Evolutionary conservation across 495 filamentous ascomycete species (phyloP).

Genomic region (Friedmanniomyces simplex): DNA sequence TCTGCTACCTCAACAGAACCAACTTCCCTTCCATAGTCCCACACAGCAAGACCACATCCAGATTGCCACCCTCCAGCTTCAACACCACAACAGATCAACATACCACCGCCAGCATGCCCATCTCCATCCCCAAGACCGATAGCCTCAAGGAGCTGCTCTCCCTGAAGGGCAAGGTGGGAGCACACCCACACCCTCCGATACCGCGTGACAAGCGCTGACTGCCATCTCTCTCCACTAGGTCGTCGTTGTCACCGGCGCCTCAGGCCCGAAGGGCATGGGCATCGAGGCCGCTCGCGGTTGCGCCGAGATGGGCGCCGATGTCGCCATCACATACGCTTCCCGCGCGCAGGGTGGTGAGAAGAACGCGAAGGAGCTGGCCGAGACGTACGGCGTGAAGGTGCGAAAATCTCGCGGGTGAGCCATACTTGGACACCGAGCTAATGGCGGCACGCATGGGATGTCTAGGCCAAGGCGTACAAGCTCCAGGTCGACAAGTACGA

Average conservation of each 20-base stretch:
- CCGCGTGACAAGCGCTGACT: background rate
- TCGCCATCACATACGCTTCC: conserved; percentile 58
- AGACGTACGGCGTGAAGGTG: conserved; percentile 51
- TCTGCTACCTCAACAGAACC: background rate
- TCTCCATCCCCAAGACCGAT: conserved; percentile 46
- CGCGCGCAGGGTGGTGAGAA: conserved; percentile 50
- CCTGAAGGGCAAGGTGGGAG: conserved; percentile 55
- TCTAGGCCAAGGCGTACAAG: conserved; percentile 30
- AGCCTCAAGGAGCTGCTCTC: conserved; percentile 54
- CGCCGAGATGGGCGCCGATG: conserved; percentile 61
- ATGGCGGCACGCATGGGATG: background rate
- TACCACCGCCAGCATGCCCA: conserved; percentile 38
- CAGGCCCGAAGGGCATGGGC: conserved; percentile 58
- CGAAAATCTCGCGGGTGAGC: background rate
- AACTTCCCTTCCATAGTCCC: background rate
- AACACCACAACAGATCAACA: background rate
- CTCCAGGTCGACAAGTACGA: conserved; percentile 25
- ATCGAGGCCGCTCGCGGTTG: conserved; percentile 63
- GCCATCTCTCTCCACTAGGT: conserved; percentile 24
- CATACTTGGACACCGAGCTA: background rate
- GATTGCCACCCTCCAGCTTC: background rate
- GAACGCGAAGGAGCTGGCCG: conserved; percentile 50
- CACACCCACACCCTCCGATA: background rate
- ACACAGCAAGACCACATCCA: background rate
- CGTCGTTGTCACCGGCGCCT: conserved; percentile 60